phyloP scores from a whole-genome alignment of 495 filamentous ascomycete genomes.

The Penicillium crystallinum region DNA sequence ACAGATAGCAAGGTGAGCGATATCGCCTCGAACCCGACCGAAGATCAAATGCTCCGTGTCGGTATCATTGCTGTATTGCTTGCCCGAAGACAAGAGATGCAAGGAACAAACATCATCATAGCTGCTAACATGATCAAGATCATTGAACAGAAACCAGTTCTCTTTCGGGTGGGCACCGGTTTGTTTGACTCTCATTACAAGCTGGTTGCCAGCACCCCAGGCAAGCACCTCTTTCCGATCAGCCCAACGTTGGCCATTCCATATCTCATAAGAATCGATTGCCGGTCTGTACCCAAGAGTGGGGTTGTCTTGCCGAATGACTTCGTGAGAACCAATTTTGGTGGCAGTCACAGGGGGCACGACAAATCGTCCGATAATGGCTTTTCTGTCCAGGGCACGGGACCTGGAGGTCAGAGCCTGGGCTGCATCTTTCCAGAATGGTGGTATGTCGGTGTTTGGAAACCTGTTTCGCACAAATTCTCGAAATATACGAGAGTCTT shows the following conservation, averaged over 20 bases:
- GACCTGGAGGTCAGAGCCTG: constrained; percentile 54
- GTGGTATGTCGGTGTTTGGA: constrained; percentile 34
- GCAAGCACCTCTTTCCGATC: constrained; percentile 53
- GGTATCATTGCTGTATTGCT: constrained; percentile 28
- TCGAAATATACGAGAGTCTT: constrained; percentile 52
- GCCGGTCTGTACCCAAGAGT: constrained; percentile 61
- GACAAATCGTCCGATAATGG: constrained; percentile 51
- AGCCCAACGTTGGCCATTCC: constrained; percentile 47
- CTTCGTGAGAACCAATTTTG: constrained; percentile 23
- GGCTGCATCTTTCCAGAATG: constrained; percentile 49
- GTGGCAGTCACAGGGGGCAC: constrained; percentile 34
- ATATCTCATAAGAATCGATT: constrained; percentile 56
- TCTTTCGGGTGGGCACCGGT: constrained; percentile 15
- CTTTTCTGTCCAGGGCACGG: constrained; percentile 55
- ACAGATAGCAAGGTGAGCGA: constrained; percentile 33
- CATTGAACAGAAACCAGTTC: constrained; percentile 50
- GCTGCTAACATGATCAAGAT: constrained; percentile 48
- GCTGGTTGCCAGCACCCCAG: constrained; percentile 57
- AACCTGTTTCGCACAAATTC: constrained; percentile 52
- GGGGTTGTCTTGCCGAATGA: constrained; percentile 41
- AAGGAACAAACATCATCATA: constrained; percentile 59
- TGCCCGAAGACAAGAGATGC: constrained; percentile 40
- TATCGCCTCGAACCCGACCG: constrained; percentile 35
- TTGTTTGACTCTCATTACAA: constrained; percentile 45
- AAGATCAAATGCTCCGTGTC: constrained; percentile 38